Base-by-base conservation (phyloP, 2,329 filamentous ascomycete genomes). In the Xylariaceae sp. region DNA sequence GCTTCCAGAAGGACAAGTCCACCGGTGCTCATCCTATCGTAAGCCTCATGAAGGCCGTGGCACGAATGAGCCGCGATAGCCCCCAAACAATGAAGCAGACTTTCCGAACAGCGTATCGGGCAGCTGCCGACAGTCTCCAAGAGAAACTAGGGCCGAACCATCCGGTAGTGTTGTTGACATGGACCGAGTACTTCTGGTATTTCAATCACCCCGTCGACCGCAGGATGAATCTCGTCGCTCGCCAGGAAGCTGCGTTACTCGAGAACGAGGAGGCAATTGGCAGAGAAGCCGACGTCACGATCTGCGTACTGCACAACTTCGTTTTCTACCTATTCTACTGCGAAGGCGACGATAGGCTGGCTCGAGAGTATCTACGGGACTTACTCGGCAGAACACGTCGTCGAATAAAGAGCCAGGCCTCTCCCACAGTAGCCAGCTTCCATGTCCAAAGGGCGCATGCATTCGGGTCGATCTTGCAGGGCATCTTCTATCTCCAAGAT, bases 171-270 rank as follows among this genome's bases (percentile, higher is more conserved):
- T 41, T 52, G 10, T 22, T 48, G 2, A 45, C 45, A 2, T 52
- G 50, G 50, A 44, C 45, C 44, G 50, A 52, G 11, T 52, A 52
- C 22, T 52, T 44, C n/a, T 48, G 50, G 50, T 52, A 52, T 39
- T 52, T 52, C 33, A 38, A 48, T 33, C 22, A 47, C 16, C 45
- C 45, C 18, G 40, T 47, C 11, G 50, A 52, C 28, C 38, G 39
- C 6, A 38, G 11, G 1, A 39, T n/a, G 31, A 17, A 52, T 16
- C 40, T 52, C 6, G 45, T 41, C 13, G 39, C 28, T 18, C 40
- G 50, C 5, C 40, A 48, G 14, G 16, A 44, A 39, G 17, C 40
- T 22, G 50, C 45, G 10, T 31, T 52, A 5, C 4, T 6, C 7
- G 45, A 47, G 16, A 33, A 17, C 12, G 50, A 52, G 31, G 31